These are phyloP conservation scores for Leccinum boreale DNA, from an alignment of 768 basidiomycete genomes.

Conservation along the genomic window DNA sequence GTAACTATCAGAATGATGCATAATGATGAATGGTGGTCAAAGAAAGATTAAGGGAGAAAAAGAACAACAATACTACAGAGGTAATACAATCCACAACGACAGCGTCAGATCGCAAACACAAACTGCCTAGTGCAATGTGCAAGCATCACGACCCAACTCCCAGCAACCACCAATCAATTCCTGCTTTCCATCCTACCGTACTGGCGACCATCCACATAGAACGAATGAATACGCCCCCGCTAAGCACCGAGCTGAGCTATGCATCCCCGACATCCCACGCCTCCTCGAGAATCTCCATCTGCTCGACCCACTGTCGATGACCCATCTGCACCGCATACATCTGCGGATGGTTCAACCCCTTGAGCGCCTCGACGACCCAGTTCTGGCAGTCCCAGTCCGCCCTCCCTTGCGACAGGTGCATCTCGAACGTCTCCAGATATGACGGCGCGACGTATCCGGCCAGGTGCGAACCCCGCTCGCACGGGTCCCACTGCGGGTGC, in stretches of 20 bases:
- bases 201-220: too few relatives aligned
- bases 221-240: too few relatives aligned
- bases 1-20: too few relatives aligned
- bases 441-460: constrained; percentile 10
- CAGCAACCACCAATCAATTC: too few relatives aligned
- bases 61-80: too few relatives aligned
- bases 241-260: neutral
- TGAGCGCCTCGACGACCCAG: constrained; percentile 19
- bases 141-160: too few relatives aligned
- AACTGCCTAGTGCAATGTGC: too few relatives aligned
- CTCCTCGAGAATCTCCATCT: constrained; percentile 14
- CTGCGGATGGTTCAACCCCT: constrained; percentile 8
- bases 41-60: too few relatives aligned
- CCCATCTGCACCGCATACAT: constrained; percentile 19
- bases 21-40: too few relatives aligned
- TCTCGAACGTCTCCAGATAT: constrained; percentile 2
- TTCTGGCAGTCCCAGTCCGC: constrained; percentile 19
- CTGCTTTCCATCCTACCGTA: too few relatives aligned
- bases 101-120: too few relatives aligned
- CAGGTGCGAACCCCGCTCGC: constrained; percentile 13
- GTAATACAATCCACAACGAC: too few relatives aligned
- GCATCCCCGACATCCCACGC: constrained; percentile 19
- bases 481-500: constrained; percentile 10
- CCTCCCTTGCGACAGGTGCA: constrained; percentile 8
- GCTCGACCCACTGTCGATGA: constrained; percentile 5